A percentile compares a stretch with the other conserved stretches of the same genome.
phyloP scores from a whole-genome alignment of 2,329 filamentous ascomycete species.

The Ophiostoma sp. region DNA sequence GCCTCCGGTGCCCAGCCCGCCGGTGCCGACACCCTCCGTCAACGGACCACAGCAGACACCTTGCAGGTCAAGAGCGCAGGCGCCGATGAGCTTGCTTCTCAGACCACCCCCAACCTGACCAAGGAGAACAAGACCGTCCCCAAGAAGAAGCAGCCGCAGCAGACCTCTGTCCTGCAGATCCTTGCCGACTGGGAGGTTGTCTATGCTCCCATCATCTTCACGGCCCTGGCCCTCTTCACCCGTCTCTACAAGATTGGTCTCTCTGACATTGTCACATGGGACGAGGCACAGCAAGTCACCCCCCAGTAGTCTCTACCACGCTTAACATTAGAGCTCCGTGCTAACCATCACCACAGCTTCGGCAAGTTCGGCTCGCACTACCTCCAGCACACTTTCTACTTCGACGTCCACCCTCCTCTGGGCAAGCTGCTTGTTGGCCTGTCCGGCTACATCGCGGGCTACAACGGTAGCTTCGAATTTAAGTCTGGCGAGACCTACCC shows the following conservation, averaged over 20 bases:
- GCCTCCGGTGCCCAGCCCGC: constrained; percentile 56
- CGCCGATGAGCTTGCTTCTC: constrained; percentile 37
- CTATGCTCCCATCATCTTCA: constrained; percentile 58
- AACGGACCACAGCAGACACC: constrained; percentile 37
- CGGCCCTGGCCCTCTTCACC: constrained; percentile 59
- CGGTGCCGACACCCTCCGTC: constrained; percentile 53
- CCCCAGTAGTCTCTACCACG: constrained; percentile 2
- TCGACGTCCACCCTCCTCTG: constrained; percentile 78
- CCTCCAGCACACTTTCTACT: constrained; percentile 98
- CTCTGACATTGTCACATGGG: constrained; percentile 62
- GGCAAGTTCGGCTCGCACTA: constrained; percentile 99
- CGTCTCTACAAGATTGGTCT: constrained; percentile 65
- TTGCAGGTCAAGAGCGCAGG: constrained; percentile 33
- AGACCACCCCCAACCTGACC: constrained; percentile 43
- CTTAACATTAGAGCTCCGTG: not conserved
- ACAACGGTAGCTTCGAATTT: constrained; percentile 99
- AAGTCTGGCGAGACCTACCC: constrained; percentile 97
- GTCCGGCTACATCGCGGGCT: constrained; percentile 91
- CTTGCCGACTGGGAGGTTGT: constrained; percentile 61
- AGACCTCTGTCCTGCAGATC: constrained; percentile 55
- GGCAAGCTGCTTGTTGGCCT: constrained; percentile 98
- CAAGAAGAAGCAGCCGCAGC: constrained; percentile 41
- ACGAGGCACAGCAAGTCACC: constrained; percentile 56
- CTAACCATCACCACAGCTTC: constrained; percentile 53
- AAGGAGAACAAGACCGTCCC: constrained; percentile 53